Conservation (phyloP, 371 early-diverging fungal species). For the Mortierella sp. region DNA sequence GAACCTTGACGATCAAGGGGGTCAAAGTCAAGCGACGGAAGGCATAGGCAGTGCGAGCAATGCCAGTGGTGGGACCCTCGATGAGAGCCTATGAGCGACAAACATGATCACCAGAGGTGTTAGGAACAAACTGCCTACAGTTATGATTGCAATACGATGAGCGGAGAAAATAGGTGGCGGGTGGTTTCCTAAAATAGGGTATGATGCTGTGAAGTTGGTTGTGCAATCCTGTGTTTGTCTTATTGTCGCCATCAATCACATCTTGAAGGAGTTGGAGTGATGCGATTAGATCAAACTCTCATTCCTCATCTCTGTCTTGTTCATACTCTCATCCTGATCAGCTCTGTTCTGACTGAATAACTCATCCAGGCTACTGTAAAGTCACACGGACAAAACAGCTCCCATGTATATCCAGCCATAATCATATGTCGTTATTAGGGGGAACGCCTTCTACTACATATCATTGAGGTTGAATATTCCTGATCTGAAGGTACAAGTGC, state of each 20-base stretch:
- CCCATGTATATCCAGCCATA: no score
- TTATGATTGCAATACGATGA: not conserved
- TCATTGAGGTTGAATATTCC: not conserved
- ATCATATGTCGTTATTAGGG: no score
- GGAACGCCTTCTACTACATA: not conserved
- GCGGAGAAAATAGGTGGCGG: not conserved
- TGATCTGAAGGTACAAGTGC: not conserved
- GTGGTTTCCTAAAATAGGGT: no score
- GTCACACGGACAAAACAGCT: no score
- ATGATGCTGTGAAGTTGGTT: no score
- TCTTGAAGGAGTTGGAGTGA: not conserved
- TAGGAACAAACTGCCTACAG: not conserved
- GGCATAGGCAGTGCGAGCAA: conserved; percentile 87
- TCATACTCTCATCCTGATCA: no score
- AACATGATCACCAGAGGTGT: not conserved
- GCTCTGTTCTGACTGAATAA: no score
- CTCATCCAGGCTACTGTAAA: no score
- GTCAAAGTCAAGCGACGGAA: conserved; percentile 94
- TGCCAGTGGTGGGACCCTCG: conserved; percentile 97
- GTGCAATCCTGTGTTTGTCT: no score
- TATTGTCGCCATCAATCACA: not conserved
- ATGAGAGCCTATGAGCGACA: conserved; percentile 80
- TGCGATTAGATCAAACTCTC: no score
- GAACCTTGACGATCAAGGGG: conserved; percentile 86
- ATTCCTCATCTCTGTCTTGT: no score